Conservation (phyloP, 176 grass and related monocot genomes). For the Triticum monococcum region DNA sequence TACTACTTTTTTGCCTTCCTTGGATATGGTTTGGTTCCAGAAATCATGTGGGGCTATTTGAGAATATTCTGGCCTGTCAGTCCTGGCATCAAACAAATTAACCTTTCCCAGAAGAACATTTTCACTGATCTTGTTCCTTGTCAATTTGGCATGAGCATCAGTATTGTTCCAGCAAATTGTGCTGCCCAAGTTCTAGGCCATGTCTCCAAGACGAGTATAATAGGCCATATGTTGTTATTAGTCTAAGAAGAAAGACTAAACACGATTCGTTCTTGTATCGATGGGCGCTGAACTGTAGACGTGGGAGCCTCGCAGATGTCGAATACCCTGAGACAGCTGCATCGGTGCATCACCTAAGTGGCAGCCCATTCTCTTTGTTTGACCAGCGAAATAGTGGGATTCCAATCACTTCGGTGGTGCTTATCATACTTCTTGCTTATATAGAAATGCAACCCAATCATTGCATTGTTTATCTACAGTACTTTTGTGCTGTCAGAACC, state of each 20-base stretch:
- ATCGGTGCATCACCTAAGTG: conserved; percentile 31
- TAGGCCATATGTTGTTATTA: background rate
- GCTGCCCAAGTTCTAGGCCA: background rate
- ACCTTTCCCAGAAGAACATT: background rate
- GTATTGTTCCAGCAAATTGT: background rate
- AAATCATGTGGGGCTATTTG: background rate
- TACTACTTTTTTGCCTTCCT: background rate
- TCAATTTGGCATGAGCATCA: background rate
- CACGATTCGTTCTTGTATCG: background rate
- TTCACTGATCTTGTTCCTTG: background rate
- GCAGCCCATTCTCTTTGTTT: conserved; percentile 34
- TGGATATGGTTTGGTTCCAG: conserved; percentile 9
- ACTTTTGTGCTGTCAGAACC: background rate
- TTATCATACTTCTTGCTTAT: background rate
- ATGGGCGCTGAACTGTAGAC: conserved; percentile 23
- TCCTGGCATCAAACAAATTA: conserved; percentile 6
- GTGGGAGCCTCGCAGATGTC: conserved; percentile 15
- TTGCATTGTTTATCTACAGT: background rate
- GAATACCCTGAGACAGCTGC: conserved; percentile 3
- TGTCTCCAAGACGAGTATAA: background rate
- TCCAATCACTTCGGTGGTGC: conserved; percentile 27
- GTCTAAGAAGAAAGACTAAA: background rate
- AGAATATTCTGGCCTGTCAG: background rate
- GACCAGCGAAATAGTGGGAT: conserved; percentile 39
- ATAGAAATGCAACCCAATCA: background rate